phyloP scores from a whole-genome alignment of 495 filamentous ascomycete genomes.

The Alectoria sarmentosa region DNA sequence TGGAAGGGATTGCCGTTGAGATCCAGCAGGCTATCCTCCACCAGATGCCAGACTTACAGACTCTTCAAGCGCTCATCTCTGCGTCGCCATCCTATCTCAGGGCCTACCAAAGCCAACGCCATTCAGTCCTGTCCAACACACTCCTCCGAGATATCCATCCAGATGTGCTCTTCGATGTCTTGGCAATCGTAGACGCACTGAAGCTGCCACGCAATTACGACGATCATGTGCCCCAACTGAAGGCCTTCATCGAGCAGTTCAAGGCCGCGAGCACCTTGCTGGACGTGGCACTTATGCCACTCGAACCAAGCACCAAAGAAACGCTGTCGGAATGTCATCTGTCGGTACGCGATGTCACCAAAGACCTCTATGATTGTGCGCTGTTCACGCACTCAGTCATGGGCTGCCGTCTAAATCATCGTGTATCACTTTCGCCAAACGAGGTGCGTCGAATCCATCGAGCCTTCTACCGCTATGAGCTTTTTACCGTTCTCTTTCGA shows the following conservation, averaged over 20 bases:
- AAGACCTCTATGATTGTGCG: not conserved
- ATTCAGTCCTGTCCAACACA: not conserved
- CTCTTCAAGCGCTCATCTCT: conserved; percentile 1
- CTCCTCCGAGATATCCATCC: conserved; percentile 9
- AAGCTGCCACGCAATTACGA: not conserved
- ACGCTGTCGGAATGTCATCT: not conserved
- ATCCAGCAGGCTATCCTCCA: conserved; percentile 1
- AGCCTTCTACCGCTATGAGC: conserved; percentile 6
- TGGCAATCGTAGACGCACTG: not conserved
- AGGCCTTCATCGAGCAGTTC: not conserved
- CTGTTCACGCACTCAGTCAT: not conserved
- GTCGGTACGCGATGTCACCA: not conserved
- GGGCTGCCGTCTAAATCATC: not conserved
- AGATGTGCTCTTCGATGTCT: conserved; percentile 5
- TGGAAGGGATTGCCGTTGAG: not conserved
- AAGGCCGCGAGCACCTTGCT: not conserved
- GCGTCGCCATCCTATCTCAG: not conserved
- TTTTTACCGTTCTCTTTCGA: conserved; percentile 1
- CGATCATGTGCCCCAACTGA: not conserved
- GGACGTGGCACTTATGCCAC: not conserved
- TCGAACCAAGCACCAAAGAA: not conserved
- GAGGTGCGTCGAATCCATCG: conserved; percentile 4
- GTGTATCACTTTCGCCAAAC: not conserved
- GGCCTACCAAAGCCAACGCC: not conserved
- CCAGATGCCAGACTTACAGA: not conserved